These are phyloP conservation scores for Neurospora sp. DNA, from an alignment of 495 filamentous ascomycete species.

Conservation along the genomic window DNA sequence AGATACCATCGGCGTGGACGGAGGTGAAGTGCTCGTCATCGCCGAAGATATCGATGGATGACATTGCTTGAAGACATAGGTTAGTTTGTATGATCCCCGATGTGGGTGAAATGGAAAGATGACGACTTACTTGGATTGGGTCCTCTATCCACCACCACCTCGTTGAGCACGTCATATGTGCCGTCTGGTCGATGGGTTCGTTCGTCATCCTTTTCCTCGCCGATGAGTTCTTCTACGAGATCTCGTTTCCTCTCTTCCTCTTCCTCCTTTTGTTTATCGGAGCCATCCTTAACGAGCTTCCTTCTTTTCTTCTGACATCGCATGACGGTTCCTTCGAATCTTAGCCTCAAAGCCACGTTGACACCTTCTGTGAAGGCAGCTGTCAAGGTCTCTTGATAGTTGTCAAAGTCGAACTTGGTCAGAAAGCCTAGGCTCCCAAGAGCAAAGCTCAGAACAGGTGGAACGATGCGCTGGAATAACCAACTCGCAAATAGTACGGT, in stretches of 20 bases:
- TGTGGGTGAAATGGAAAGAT: slow-evolving; percentile 6
- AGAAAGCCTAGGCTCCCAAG: slow-evolving; percentile 89
- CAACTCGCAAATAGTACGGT: slow-evolving; percentile 93
- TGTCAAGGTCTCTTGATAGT: slow-evolving; percentile 58
- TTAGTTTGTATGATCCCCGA: slow-evolving; percentile 4
- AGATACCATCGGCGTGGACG: slow-evolving; percentile 77
- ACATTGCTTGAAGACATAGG: slow-evolving; percentile 52
- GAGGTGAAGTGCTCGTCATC: slow-evolving; percentile 93
- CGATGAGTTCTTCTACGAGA: slow-evolving; percentile 83
- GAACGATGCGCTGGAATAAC: slow-evolving; percentile 95
- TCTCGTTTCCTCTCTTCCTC: slow-evolving; percentile 38
- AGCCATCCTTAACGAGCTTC: background rate
- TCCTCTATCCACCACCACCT: slow-evolving; percentile 81
- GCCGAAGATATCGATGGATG: slow-evolving; percentile 79
- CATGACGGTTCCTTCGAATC: slow-evolving; percentile 96
- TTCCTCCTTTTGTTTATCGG: background rate
- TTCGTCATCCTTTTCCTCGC: slow-evolving; percentile 68
- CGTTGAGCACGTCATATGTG: slow-evolving; percentile 84
- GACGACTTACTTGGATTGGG: slow-evolving; percentile 67
- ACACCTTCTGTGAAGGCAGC: slow-evolving; percentile 74
- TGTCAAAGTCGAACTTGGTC: slow-evolving; percentile 87
- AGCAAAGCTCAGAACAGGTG: slow-evolving; percentile 84
- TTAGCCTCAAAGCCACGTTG: slow-evolving; percentile 72
- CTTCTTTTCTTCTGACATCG: slow-evolving; percentile 48
- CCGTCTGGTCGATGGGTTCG: slow-evolving; percentile 72